Percentiles rank a stretch among this genome's conserved stretches.
Evolutionary conservation across 164 flowering plant genomes (phyloP).

Genomic region (Sedum album): DNA sequence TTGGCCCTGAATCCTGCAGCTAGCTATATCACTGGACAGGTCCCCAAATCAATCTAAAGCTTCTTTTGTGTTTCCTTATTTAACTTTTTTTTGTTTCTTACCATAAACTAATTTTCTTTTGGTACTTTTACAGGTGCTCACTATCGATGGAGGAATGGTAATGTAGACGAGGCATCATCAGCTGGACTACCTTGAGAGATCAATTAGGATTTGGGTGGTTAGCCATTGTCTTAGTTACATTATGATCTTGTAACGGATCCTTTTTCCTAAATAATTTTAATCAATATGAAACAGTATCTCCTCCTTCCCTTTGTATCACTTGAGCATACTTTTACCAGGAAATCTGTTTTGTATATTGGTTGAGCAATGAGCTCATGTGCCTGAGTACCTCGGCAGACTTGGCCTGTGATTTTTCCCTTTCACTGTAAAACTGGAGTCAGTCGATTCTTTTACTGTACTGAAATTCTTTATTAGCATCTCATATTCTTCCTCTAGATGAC

Average conservation of each 20-base stretch:
- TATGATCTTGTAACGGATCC: neutral
- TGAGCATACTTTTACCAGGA: neutral
- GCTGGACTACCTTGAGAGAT: neutral
- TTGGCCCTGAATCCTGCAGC: slow-evolving; percentile 53
- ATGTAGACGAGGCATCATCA: slow-evolving; percentile 19
- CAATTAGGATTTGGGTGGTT: neutral
- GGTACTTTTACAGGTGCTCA: slow-evolving; percentile 27
- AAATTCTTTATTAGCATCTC: too few relatives aligned
- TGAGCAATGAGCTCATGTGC: too few relatives aligned
- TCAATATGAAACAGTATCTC: neutral
- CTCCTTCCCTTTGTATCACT: neutral
- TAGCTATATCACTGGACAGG: slow-evolving; percentile 53
- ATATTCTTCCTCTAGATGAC: neutral
- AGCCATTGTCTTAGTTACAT: neutral
- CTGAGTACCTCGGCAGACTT: neutral
- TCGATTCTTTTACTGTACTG: neutral
- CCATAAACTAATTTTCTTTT: neutral
- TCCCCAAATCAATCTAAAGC: slow-evolving; percentile 11
- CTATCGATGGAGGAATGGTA: slow-evolving; percentile 58
- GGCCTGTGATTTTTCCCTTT: neutral
- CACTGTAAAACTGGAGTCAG: neutral
- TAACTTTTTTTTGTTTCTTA: neutral
- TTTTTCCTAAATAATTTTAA: neutral
- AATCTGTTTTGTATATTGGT: neutral
- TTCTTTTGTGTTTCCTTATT: neutral